Evolutionary conservation across 208 protist genomes (phyloP).

Genomic region (Balamuthia mandrillaris): DNA sequence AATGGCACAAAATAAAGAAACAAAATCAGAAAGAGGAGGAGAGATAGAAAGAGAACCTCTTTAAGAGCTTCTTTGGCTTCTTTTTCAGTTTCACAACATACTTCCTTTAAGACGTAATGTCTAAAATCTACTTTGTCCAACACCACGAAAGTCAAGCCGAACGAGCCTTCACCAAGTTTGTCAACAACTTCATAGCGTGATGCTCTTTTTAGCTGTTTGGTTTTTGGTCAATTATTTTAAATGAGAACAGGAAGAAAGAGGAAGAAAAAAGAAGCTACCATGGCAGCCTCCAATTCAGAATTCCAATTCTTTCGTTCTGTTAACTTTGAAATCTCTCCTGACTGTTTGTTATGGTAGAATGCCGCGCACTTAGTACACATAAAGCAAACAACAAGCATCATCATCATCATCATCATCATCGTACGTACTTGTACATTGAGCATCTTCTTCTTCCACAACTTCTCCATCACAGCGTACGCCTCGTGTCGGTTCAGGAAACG

Average conservation of each 20-base stretch:
- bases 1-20: neutral
- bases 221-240: neutral
- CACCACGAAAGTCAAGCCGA: neutral
- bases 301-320: neutral
- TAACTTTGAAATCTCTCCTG: neutral
- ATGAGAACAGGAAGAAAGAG: too few relatives aligned
- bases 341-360: too few relatives aligned
- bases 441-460: conserved; percentile 1
- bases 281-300: neutral
- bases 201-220: neutral
- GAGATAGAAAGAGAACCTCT: neutral
- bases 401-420: too few relatives aligned
- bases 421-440: too few relatives aligned
- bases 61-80: neutral
- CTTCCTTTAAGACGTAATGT: neutral
- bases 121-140: neutral
- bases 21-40: neutral
- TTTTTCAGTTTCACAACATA: neutral
- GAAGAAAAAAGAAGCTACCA: neutral
- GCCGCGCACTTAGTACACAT: too few relatives aligned
- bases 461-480: conserved; percentile 2
- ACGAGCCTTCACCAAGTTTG: neutral
- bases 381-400: too few relatives aligned
- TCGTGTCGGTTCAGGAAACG: neutral
- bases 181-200: neutral